A percentile compares a stretch with the other conserved stretches of the same genome.
Evolutionary conservation across 139 green algal genomes (phyloP).

Genomic region (Desmodesmus armatus): DNA sequence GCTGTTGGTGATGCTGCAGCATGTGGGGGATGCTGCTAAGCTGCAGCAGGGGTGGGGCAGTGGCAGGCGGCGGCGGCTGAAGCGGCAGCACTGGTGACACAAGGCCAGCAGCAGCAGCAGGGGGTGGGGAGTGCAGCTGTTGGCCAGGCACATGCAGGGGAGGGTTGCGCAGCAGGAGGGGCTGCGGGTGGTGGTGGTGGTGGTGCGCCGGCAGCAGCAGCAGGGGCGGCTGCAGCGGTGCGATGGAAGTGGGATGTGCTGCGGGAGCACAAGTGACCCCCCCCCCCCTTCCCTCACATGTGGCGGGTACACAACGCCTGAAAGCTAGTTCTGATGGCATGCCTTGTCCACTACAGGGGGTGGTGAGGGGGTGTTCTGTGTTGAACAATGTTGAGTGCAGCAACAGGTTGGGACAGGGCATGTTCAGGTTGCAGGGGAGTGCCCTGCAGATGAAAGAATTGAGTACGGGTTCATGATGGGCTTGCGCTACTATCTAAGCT

Average conservation of each 20-base stretch:
- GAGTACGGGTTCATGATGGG: too few species aligned
- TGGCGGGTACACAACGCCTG: not conserved
- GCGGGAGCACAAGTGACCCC: conserved; percentile 17
- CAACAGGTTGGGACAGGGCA: too few species aligned
- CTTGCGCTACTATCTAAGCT: too few species aligned
- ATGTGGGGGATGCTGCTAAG: conserved; percentile 71
- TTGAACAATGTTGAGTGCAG: too few species aligned
- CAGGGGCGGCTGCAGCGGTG: conserved; percentile 15
- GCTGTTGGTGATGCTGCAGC: conserved; percentile 82
- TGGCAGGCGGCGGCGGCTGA: conserved; percentile 53
- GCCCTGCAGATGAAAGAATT: not conserved
- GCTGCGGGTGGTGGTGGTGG: conserved; percentile 4
- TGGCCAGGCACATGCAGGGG: not conserved
- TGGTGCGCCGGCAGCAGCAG: conserved; percentile 4
- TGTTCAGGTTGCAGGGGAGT: not conserved
- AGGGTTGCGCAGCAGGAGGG: not conserved
- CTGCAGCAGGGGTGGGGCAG: conserved; percentile 75
- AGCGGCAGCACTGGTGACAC: not conserved
- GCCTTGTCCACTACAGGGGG: too few species aligned
- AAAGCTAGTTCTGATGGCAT: not conserved
- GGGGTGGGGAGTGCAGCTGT: conserved; percentile 1
- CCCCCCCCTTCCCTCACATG: not conserved
- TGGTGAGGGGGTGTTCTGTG: too few species aligned
- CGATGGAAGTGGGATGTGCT: conserved; percentile 67
- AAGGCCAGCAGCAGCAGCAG: conserved; percentile 33